phyloP scores from a whole-genome alignment of 2,329 filamentous ascomycete genomes.

The Cladorrhinum sp. region DNA sequence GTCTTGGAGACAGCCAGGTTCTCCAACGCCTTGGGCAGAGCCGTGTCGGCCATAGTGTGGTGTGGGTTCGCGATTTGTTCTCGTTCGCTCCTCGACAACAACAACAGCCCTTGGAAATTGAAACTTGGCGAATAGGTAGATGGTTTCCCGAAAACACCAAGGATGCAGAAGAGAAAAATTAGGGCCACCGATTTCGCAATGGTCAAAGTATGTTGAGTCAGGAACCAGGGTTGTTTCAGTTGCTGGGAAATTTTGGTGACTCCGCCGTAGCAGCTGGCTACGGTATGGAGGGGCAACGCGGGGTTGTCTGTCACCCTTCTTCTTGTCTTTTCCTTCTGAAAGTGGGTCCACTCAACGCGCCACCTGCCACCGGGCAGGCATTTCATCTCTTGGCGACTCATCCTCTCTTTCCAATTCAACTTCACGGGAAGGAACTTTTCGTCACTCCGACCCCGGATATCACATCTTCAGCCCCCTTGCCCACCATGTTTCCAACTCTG shows the following conservation, averaged over 20 bases:
- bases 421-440: not conserved
- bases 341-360: not conserved
- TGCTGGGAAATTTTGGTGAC: slow-evolving; percentile 10
- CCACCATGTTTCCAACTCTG: slow-evolving; percentile 46
- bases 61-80: not conserved
- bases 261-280: slow-evolving; percentile 4
- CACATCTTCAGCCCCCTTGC: not conserved
- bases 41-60: slow-evolving; percentile 17
- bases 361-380: not conserved
- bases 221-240: not conserved
- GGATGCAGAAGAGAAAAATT: not conserved
- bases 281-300: slow-evolving; percentile 11
- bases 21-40: slow-evolving; percentile 49
- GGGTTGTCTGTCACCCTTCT: slow-evolving; percentile 1
- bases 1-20: slow-evolving; percentile 54
- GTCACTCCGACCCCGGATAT: not conserved
- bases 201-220: slow-evolving; percentile 4
- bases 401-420: not conserved
- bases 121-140: not conserved
- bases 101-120: not conserved
- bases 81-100: not conserved
- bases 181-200: slow-evolving; percentile 3
- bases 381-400: not conserved
- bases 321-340: not conserved
- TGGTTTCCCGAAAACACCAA: not conserved